Evolutionary conservation across 192 early-diverging fungal species (phyloP).

Genomic region (Obelidium mucronatum): DNA sequence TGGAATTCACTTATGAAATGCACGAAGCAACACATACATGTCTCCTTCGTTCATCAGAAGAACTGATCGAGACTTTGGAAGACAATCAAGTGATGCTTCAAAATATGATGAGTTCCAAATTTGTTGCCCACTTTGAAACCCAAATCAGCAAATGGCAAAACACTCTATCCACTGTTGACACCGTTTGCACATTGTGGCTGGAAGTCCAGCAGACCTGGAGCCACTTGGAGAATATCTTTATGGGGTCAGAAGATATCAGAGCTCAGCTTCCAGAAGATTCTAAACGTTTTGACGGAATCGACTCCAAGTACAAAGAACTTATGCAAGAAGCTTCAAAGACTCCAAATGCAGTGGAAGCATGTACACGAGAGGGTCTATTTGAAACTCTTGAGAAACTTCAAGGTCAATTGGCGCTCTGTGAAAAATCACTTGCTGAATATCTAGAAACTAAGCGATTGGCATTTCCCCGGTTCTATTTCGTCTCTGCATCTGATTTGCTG

Average conservation of each 20-base stretch:
- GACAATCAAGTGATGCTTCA: slow-evolving; percentile 76
- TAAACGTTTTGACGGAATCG: slow-evolving; percentile 67
- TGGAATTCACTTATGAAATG: slow-evolving; percentile 73
- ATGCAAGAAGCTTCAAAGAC: slow-evolving; percentile 65
- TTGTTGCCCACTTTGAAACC: slow-evolving; percentile 68
- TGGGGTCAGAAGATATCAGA: slow-evolving; percentile 72
- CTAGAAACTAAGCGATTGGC: slow-evolving; percentile 70
- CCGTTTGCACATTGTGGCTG: slow-evolving; percentile 63
- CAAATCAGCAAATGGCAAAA: slow-evolving; percentile 74
- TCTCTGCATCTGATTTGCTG: slow-evolving; percentile 66
- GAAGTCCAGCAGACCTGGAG: slow-evolving; percentile 75
- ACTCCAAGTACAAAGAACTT: slow-evolving; percentile 62
- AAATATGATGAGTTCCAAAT: slow-evolving; percentile 73
- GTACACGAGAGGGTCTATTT: slow-evolving; percentile 64
- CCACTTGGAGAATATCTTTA: slow-evolving; percentile 72
- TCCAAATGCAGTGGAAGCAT: slow-evolving; percentile 65
- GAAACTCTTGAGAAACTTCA: slow-evolving; percentile 63
- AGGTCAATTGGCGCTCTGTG: slow-evolving; percentile 67
- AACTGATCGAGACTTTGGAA: slow-evolving; percentile 70
- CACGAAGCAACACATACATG: slow-evolving; percentile 61
- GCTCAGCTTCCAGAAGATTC: slow-evolving; percentile 73
- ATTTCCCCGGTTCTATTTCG: slow-evolving; percentile 74
- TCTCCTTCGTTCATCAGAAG: slow-evolving; percentile 64
- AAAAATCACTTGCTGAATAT: slow-evolving; percentile 72
- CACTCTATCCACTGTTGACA: slow-evolving; percentile 64